These are phyloP conservation scores for Talaromyces funiculosus DNA, from an alignment of 2,329 filamentous ascomycete species.

Conservation along the genomic window DNA sequence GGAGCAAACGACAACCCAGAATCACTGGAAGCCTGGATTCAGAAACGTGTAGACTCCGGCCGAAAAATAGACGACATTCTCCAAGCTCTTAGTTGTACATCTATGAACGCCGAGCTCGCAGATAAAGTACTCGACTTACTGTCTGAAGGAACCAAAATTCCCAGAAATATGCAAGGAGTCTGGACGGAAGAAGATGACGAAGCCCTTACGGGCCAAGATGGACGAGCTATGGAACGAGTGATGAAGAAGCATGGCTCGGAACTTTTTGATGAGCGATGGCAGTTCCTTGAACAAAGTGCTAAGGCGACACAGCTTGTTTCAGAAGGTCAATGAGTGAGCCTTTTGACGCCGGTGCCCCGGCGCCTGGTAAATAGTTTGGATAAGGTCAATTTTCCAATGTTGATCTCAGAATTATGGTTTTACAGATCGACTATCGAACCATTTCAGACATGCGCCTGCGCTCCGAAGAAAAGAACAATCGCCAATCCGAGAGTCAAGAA, in stretches of 20 bases:
- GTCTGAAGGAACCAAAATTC: conserved; percentile 30
- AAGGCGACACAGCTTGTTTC: background rate
- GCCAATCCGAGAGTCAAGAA: background rate
- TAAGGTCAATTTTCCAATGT: background rate
- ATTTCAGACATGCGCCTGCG: background rate
- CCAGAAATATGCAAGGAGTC: conserved; percentile 38
- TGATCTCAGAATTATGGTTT: background rate
- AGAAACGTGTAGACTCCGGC: conserved; percentile 26
- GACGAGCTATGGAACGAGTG: conserved; percentile 29
- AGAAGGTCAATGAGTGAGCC: background rate
- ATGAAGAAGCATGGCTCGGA: conserved; percentile 42
- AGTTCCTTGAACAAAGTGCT: conserved; percentile 26
- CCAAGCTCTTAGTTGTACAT: conserved; percentile 34
- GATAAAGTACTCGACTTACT: conserved; percentile 32
- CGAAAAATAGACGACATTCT: conserved; percentile 28
- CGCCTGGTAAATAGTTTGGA: background rate
- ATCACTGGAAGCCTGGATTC: conserved; percentile 32
- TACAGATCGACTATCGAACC: background rate
- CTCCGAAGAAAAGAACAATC: background rate
- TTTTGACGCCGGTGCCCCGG: background rate
- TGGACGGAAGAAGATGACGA: conserved; percentile 46
- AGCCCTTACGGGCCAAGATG: conserved; percentile 29
- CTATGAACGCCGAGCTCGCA: conserved; percentile 36
- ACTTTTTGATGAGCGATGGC: conserved; percentile 29
- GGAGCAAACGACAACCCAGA: conserved; percentile 8